These are phyloP conservation scores for Metarhizium humberi DNA, from an alignment of 2,329 filamentous ascomycete genomes.

Conservation along the genomic window DNA sequence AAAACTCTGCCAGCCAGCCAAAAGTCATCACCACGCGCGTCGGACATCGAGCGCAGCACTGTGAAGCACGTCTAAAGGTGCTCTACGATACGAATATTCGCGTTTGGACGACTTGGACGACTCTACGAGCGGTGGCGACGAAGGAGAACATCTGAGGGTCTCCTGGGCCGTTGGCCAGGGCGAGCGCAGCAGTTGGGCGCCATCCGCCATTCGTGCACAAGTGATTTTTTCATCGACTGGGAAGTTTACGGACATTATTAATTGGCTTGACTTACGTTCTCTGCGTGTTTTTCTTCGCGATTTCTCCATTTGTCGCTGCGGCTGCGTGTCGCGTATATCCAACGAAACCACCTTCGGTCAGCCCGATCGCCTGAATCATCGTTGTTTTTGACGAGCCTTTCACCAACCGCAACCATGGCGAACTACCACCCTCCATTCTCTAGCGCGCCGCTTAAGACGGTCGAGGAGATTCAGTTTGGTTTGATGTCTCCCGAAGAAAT, in stretches of 20 bases:
- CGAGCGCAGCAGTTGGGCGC: constrained; percentile 31
- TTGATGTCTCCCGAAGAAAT: constrained; percentile 97
- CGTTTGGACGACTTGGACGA: constrained; percentile 26
- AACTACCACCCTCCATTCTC: constrained; percentile 86
- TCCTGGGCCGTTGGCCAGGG: constrained; percentile 38
- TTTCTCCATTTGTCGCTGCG: not conserved
- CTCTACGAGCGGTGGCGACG: constrained; percentile 34
- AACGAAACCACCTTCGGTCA: constrained; percentile 5
- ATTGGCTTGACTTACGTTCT: constrained; percentile 11
- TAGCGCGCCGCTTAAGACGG: constrained; percentile 91
- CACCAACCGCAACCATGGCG: constrained; percentile 58
- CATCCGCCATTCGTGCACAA: constrained; percentile 27
- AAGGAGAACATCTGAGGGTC: constrained; percentile 35
- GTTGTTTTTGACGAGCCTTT: not conserved
- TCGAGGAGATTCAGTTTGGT: constrained; percentile 98
- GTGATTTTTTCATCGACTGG: constrained; percentile 23
- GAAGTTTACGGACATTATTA: constrained; percentile 15
- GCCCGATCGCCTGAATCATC: constrained; percentile 6
- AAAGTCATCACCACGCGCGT: constrained; percentile 43
- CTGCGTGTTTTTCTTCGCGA: constrained; percentile 11
- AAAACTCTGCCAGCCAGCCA: constrained; percentile 29
- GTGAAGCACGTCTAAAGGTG: constrained; percentile 16
- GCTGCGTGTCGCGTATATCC: constrained; percentile 9
- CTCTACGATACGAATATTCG: constrained; percentile 23
- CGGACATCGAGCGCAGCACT: constrained; percentile 35